These are phyloP conservation scores for Trichoderma hamatum DNA, from an alignment of 2,329 filamentous ascomycete genomes.

Conservation along the genomic window DNA sequence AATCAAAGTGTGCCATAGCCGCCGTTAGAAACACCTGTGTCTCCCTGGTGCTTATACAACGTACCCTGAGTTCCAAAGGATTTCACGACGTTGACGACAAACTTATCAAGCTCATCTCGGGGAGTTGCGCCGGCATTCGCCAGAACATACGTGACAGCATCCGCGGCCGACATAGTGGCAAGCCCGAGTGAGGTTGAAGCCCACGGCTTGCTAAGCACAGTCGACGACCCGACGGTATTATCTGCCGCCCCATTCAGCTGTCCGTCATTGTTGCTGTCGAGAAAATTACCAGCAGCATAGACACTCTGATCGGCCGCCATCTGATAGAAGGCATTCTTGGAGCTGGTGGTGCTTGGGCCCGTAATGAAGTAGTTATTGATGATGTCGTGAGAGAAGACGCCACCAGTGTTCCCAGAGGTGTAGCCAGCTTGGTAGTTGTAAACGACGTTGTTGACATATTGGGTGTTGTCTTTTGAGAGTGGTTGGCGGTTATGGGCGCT, in stretches of 20 bases:
- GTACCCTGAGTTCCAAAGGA: not conserved
- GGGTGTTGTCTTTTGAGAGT: not conserved
- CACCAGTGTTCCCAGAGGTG: not conserved
- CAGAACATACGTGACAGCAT: not conserved
- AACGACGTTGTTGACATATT: not conserved
- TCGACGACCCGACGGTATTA: not conserved
- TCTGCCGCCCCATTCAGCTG: not conserved
- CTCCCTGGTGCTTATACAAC: not conserved
- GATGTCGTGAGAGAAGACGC: not conserved
- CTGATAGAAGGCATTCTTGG: not conserved
- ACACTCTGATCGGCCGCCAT: not conserved
- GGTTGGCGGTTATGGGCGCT: not conserved
- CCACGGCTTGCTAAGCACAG: not conserved
- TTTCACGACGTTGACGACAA: not conserved
- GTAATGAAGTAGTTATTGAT: not conserved
- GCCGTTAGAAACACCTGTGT: not conserved
- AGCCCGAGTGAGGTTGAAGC: not conserved
- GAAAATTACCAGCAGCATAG: not conserved
- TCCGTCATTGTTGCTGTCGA: not conserved
- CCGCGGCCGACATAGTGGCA: not conserved
- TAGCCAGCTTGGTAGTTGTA: not conserved
- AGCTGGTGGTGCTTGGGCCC: not conserved
- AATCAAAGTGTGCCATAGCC: not conserved
- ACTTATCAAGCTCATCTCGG: not conserved
- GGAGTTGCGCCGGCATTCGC: not conserved